Evolutionary conservation across 2,329 filamentous ascomycete species (phyloP), one percentile per base, ranked within the genome.

Genomic region (Knufia fluminis): DNA sequence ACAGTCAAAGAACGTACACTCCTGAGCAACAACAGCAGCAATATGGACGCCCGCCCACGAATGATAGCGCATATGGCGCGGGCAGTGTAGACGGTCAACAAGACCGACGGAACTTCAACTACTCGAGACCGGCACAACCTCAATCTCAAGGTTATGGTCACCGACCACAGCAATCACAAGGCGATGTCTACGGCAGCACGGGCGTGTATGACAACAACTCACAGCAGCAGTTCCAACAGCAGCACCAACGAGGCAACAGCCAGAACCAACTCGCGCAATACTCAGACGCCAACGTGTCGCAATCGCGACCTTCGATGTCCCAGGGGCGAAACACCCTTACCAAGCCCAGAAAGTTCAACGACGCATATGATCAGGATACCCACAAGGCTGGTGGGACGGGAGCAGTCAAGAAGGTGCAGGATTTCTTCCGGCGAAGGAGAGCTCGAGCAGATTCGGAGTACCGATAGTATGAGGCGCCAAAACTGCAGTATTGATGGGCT

Each of bases 371-470:
- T 53, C 78, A 82, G 54, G 84, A 87, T 57, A 77, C 79, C 44
- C 79, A 82, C 46, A 82, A 89, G 61, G 82, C 82, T 26, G 91
- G 91, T 39, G 94, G 86, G 66, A 91, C 83, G 56, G 87, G 87
- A 50, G 86, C 89, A 2, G 89, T 90, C 12, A 84, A 90, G 65
- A 82, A 88, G 63, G 92, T 98, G 33, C 97, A 98, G 90, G 91
- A 98, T 70, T 95, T 97, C 68, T 98, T 98, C 74, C 78, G 92
- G 60, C 78, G 90, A 65, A 79, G 90, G 64, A 88, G 84, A 70
- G 86, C 83, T 59, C 75, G 85, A 62, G 78, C 75, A 49, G 69
- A 66, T 24, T 67, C 69, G 31, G 67, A 70, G 17, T 51, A 53
- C 20, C 49, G 41, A 50, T 49, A 40, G 43, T 43, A 33, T 19